Evolutionary conservation across 331 rosid genomes (phyloP).

Genomic region (Acacia concinna): DNA sequence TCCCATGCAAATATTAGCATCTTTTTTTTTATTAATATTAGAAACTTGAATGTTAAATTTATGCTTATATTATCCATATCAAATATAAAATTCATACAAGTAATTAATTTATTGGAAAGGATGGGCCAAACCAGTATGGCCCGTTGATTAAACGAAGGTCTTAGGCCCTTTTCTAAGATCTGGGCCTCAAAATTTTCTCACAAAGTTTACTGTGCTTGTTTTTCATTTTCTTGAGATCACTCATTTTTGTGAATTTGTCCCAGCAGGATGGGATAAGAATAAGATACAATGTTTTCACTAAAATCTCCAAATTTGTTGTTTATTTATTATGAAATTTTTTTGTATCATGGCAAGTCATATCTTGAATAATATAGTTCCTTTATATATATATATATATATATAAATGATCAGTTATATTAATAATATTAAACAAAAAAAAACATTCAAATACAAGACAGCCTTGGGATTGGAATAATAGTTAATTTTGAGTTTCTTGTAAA

Average conservation of each 20-base stretch:
- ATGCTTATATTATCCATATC: not conserved
- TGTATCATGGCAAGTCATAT: not conserved
- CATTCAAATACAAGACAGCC: not conserved
- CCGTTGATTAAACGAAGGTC: not conserved
- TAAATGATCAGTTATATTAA: too few species aligned
- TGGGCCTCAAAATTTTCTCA: not conserved
- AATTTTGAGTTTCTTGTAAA: not conserved
- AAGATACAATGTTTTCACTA: not conserved
- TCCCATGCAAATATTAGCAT: not conserved
- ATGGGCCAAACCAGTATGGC: not conserved
- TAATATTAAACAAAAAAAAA: not conserved
- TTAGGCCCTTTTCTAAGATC: not conserved
- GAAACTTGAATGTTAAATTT: too few species aligned
- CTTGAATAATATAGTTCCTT: not conserved
- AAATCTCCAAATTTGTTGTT: not conserved
- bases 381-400: too few species aligned
- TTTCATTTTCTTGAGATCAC: not conserved
- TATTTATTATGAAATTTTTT: not conserved
- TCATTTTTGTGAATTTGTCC: not conserved
- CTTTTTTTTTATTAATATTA: too few species aligned
- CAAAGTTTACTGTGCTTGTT: not conserved
- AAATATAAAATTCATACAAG: too few species aligned
- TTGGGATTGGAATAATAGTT: not conserved
- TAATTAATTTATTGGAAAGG: too few species aligned
- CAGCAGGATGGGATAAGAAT: not conserved